Evolutionary conservation across 441 rosid genomes (phyloP).

Genomic region (Metrosideros polymorpha): DNA sequence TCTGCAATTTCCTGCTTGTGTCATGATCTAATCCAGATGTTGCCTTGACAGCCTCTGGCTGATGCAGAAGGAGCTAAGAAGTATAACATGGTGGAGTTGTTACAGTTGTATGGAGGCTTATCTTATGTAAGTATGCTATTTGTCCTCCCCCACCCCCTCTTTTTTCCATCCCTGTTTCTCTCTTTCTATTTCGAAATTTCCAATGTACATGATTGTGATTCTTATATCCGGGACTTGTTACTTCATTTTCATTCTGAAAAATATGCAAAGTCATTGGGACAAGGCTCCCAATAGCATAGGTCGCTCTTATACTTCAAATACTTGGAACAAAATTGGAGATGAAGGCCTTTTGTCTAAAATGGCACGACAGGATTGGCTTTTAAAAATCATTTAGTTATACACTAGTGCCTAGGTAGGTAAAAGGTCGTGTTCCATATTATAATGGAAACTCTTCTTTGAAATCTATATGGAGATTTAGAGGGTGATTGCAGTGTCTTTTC

Average conservation of each 20-base stretch:
- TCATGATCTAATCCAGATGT: not conserved
- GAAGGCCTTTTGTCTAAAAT: not conserved
- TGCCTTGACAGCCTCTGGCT: conserved; percentile 72
- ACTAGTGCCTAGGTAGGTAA: not conserved
- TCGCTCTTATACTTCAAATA: not conserved
- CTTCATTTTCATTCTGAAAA: not conserved
- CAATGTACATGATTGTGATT: not conserved
- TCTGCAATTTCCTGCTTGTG: not conserved
- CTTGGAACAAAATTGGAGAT: not conserved
- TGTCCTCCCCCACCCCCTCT: not conserved
- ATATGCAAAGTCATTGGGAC: not conserved
- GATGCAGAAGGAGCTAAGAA: conserved; percentile 99
- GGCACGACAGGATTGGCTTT: not conserved
- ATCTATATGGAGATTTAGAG: not conserved
- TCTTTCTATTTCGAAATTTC: not conserved
- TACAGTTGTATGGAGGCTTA: conserved; percentile 75
- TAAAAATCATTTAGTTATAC: not conserved
- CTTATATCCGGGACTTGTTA: not conserved
- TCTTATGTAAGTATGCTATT: conserved; percentile 58
- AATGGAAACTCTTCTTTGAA: not conserved
- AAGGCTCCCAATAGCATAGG: not conserved
- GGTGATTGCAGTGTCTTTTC: not conserved
- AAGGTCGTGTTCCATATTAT: not conserved
- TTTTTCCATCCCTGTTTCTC: not conserved
- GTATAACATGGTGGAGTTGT: conserved; percentile 56